phyloP scores from a whole-genome alignment of 345 rosid species.

The Hibiscus mutabilis region DNA sequence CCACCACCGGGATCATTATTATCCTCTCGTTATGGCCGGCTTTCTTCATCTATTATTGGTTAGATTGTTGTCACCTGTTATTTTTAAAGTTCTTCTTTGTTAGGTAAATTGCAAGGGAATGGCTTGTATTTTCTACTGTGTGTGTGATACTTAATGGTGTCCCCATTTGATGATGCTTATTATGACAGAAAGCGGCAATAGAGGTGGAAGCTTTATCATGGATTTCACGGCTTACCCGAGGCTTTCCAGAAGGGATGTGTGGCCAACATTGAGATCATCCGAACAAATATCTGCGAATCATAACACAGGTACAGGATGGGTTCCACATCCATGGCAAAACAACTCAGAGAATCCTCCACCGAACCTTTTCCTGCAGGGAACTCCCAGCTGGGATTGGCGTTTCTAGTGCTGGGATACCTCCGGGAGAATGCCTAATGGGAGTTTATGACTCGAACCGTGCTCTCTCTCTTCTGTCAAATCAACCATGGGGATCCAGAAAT shows the following conservation, averaged over 20 bases:
- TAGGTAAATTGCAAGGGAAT: not conserved
- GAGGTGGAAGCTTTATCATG: slow-evolving; percentile 48
- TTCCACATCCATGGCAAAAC: slow-evolving; percentile 37
- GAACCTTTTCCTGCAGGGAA: slow-evolving; percentile 13
- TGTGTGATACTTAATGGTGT: not conserved
- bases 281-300: slow-evolving; percentile 24
- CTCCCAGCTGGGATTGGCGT: slow-evolving; percentile 41
- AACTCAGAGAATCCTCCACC: slow-evolving; percentile 41
- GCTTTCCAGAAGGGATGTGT: slow-evolving; percentile 30
- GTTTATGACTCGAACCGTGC: slow-evolving; percentile 74
- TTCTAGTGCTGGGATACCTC: slow-evolving; percentile 40
- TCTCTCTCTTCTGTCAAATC: slow-evolving; percentile 99
- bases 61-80: slow-evolving; percentile 10
- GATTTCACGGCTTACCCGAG: slow-evolving; percentile 41
- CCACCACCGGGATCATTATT: slow-evolving; percentile 63
- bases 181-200: slow-evolving; percentile 37
- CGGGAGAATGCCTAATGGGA: slow-evolving; percentile 65
- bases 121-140: not conserved
- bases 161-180: not conserved
- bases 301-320: slow-evolving; percentile 24
- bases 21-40: slow-evolving; percentile 47
- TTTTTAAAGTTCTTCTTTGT: not conserved
- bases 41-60: slow-evolving; percentile 54
- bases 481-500: slow-evolving; percentile 49
- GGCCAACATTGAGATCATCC: slow-evolving; percentile 31